Evolutionary conservation across 345 rosid species (phyloP), one percentile per base, ranked within the genome.

Genomic region (Gossypium rotundifolium): DNA sequence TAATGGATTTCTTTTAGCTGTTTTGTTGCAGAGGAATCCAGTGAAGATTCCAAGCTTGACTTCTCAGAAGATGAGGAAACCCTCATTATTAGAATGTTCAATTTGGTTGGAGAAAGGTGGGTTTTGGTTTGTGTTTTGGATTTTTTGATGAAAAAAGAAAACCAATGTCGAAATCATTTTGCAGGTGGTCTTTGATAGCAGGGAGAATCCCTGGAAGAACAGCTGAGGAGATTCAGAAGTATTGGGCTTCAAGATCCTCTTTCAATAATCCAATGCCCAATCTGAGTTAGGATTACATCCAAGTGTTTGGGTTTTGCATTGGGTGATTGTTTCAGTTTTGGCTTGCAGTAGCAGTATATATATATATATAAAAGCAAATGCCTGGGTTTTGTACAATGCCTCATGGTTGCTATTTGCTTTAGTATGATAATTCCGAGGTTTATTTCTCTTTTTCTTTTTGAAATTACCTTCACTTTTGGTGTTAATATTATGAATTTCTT

Each of bases 171-270:
- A 61, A 63, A 25, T 11, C 7, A 23, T 54, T 10, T 27, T 76
- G 11, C 59, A 87, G 90, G 81, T 87, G 90, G 90, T 72, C 83
- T 75, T 68, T 85, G 65, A 87, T 87, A 71, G 88, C 87, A 11
- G 88, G 88, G 71, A 85, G 90, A 75, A 87, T 87, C 68, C 88
- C 87, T 7, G 90, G 87, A 74, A 87, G 88, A 79, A 76, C 84
- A 64, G 86, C 88, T 9, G 88, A 87, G 77, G 88, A 87, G 76
- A 84, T 87, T 70, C 80, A 87, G 78, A 84, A 83, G 77, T 83
- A 81, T 72, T 87, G 88, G 90, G 83, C 83, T 62, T 76, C 86
- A 60, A 84, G 85, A 78, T 81, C 58, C 52, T 84, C 85, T 33
- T 22, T 57, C 76, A n/a, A 80, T 74, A n/a, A 80, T 69, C 33